Base-by-base conservation (phyloP, 2,329 filamentous ascomycete species). In the Xylaria sp. region DNA sequence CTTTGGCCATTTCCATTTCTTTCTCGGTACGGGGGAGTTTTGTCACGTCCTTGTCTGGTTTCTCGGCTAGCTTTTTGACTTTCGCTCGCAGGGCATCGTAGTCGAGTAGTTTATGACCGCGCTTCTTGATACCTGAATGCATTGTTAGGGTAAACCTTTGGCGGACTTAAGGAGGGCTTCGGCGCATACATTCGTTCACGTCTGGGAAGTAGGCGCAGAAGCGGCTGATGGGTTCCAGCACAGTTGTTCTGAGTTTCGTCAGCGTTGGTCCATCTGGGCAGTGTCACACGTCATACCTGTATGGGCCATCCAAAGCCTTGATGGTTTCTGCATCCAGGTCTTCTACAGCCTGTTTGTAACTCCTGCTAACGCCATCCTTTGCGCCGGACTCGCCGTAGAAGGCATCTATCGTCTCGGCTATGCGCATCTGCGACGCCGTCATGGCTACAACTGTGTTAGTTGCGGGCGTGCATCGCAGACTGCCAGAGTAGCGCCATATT, bases 161-260 rank as follows among this genome's bases (percentile, higher is more conserved):
- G 36, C 10, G 27, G 42, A 51, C 0, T 33, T 4, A 15, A 17
- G 29, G 7, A 20, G 17, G 20, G 29, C 13, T 39, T 25, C 11
- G 50, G 7, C 13, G 77, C 87, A 63, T 82, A 90, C 95, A 97
- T 83, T 97, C 94, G 81, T 99, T 99, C 77, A 99, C 94, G 79
- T 99, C 96, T 38, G 96, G 95, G 80, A 99, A 99, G 83, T 99
- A 99, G 73, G 93, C 93, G 83, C 95, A 98, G 84, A 98, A 99
- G 71, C 94, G 89, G 70, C 91, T 91, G 78, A 99, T 99, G 47
- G 96, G 96, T 74, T 99, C 96, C 54, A 99, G 87, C 31, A 99
- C 96, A 5, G 96, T 98, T 49, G 92, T 92, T 80, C 92, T 91
- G 72, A 5, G 6, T 33, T 5, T 45, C 7, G 49, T 69, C 65